Conservation (phyloP, 768 basidiomycete species). For the Panaeolus papilionaceus region DNA sequence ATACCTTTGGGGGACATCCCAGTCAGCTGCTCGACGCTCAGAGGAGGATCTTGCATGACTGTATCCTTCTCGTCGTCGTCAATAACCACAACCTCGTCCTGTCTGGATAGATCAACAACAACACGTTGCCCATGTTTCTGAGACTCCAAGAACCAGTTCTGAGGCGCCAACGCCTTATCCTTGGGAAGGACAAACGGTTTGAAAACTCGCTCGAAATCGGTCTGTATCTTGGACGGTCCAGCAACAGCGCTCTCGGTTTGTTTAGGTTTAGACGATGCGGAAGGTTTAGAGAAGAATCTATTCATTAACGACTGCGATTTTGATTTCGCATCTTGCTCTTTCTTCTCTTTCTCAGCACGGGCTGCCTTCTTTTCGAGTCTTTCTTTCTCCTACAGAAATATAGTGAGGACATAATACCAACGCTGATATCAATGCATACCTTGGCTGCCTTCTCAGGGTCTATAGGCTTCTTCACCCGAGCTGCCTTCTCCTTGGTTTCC, state of each 20-base stretch:
- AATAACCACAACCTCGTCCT: conserved; percentile 63
- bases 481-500: conserved; percentile 27
- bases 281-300: conserved; percentile 77
- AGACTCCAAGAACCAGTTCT: conserved; percentile 66
- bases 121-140: conserved; percentile 33
- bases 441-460: conserved; percentile 67
- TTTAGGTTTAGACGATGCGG: conserved; percentile 36
- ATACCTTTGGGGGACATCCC: conserved; percentile 50
- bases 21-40: conserved; percentile 32
- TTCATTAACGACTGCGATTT: conserved; percentile 80
- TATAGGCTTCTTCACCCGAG: conserved; percentile 54
- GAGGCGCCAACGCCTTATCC: conserved; percentile 71
- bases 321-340: conserved; percentile 69
- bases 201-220: conserved; percentile 79
- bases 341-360: conserved; percentile 75
- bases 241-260: conserved; percentile 37
- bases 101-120: conserved; percentile 23
- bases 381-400: conserved; percentile 66
- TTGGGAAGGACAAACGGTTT: conserved; percentile 83
- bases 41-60: conserved; percentile 32
- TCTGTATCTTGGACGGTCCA: conserved; percentile 46
- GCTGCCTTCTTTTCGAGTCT: conserved; percentile 70
- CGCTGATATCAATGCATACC: conserved; percentile 37
- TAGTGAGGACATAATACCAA: background rate
- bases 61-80: conserved; percentile 48